phyloP scores from a whole-genome alignment of 2,329 filamentous ascomycete species.

The Coniochaeta pulveracea region DNA sequence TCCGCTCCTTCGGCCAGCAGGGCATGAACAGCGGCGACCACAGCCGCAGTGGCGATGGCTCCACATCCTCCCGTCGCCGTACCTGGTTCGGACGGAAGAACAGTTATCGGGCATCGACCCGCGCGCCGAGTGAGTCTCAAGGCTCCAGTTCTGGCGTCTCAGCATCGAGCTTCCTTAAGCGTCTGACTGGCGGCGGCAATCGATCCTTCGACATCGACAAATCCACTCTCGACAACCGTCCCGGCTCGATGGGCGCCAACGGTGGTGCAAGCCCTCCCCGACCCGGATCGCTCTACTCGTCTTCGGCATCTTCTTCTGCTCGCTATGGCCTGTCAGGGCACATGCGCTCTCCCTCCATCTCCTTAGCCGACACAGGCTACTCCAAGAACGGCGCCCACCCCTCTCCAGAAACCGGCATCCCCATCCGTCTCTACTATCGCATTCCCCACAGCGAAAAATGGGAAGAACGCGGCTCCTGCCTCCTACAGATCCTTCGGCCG shows the following conservation, averaged over 20 bases:
- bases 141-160: constrained; percentile 57
- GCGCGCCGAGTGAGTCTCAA: constrained; percentile 58
- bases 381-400: constrained; percentile 38
- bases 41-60: constrained; percentile 18
- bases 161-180: constrained; percentile 65
- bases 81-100: constrained; percentile 54
- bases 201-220: constrained; percentile 70
- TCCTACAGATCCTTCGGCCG: constrained; percentile 72
- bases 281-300: constrained; percentile 47
- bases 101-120: constrained; percentile 51
- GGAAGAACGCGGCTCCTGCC: constrained; percentile 82
- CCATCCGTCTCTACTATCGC: constrained; percentile 76
- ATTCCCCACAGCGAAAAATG: constrained; percentile 69
- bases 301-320: constrained; percentile 38
- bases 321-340: constrained; percentile 27
- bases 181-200: constrained; percentile 60
- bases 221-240: constrained; percentile 56
- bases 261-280: constrained; percentile 18
- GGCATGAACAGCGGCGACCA: constrained; percentile 23
- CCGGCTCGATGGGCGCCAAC: constrained; percentile 36
- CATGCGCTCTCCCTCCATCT: constrained; percentile 47
- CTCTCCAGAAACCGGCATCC: constrained; percentile 65
- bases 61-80: constrained; percentile 32
- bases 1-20: constrained; percentile 57
- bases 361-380: constrained; percentile 33